These are phyloP conservation scores for Fusarium multiceps DNA, from an alignment of 2,329 filamentous ascomycete genomes.

Conservation along the genomic window DNA sequence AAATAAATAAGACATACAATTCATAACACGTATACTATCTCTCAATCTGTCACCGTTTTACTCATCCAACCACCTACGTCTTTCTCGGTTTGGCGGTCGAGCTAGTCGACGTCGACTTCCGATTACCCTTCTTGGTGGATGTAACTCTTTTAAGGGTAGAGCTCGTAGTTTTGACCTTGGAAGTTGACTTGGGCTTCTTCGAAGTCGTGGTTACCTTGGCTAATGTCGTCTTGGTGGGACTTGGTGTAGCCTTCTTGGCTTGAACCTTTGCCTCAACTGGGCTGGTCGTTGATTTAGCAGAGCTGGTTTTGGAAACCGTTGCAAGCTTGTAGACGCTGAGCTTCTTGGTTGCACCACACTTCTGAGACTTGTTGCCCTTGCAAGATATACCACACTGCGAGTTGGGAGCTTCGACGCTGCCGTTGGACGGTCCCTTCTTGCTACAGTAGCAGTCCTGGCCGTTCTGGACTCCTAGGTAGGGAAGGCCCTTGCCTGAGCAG, in stretches of 20 bases:
- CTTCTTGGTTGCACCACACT: slow-evolving; percentile 26
- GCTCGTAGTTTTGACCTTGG: background rate
- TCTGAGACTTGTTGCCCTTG: slow-evolving; percentile 26
- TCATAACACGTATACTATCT: background rate
- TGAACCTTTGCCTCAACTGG: background rate
- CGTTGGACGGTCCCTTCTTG: slow-evolving; percentile 20
- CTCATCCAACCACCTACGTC: background rate
- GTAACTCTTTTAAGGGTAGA: background rate
- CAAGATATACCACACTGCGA: slow-evolving; percentile 29
- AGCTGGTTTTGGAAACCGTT: background rate
- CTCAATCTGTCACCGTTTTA: background rate
- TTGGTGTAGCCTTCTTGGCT: background rate
- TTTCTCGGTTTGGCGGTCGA: background rate
- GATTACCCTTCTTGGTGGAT: background rate
- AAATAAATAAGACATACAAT: background rate
- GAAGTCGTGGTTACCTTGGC: background rate
- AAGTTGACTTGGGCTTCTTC: background rate
- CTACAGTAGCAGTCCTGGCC: slow-evolving; percentile 38
- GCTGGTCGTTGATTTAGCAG: background rate
- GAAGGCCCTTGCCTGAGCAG: slow-evolving; percentile 27
- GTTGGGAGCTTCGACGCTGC: slow-evolving; percentile 24
- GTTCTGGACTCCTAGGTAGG: slow-evolving; percentile 34
- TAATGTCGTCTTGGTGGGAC: background rate
- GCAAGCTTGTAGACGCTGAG: slow-evolving; percentile 36
- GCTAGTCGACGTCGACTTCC: background rate